phyloP scores from a whole-genome alignment of 768 basidiomycete species.

The Lactifluus echinatus region DNA sequence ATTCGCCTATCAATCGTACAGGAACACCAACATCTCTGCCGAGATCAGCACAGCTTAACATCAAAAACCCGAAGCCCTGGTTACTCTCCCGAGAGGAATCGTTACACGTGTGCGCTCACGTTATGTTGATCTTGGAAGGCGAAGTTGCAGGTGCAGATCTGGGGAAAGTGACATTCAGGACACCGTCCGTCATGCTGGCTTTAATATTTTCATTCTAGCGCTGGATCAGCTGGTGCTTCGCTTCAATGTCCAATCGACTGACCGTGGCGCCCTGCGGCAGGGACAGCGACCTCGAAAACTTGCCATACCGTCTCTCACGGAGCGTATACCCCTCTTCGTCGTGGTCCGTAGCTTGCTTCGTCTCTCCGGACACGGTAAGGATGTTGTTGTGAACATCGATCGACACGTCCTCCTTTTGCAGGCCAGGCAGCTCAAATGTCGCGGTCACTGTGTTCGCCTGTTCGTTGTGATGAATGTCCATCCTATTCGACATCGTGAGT shows the following conservation, averaged over 20 bases:
- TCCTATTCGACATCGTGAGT: slow-evolving; percentile 27
- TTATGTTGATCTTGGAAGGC: slow-evolving; percentile 6
- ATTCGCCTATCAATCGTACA: background rate
- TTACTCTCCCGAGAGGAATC: background rate
- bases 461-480: slow-evolving; percentile 46
- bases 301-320: slow-evolving; percentile 27
- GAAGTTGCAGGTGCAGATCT: slow-evolving; percentile 13
- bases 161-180: slow-evolving; percentile 27
- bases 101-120: background rate
- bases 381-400: slow-evolving; percentile 44
- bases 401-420: slow-evolving; percentile 40
- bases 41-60: background rate
- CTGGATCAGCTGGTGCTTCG: background rate
- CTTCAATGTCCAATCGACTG: background rate
- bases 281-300: slow-evolving; percentile 24
- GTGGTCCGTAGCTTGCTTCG: slow-evolving; percentile 26
- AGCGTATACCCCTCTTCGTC: slow-evolving; percentile 31
- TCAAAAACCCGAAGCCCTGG: background rate
- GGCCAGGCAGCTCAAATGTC: slow-evolving; percentile 49
- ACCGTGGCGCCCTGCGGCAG: slow-evolving; percentile 22
- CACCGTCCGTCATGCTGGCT: slow-evolving; percentile 26
- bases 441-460: slow-evolving; percentile 44
- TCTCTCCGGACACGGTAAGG: slow-evolving; percentile 46
- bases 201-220: slow-evolving; percentile 25
- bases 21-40: background rate